These are phyloP conservation scores for Beauveria australis DNA, from an alignment of 2,329 filamentous ascomycete species.

Conservation along the genomic window DNA sequence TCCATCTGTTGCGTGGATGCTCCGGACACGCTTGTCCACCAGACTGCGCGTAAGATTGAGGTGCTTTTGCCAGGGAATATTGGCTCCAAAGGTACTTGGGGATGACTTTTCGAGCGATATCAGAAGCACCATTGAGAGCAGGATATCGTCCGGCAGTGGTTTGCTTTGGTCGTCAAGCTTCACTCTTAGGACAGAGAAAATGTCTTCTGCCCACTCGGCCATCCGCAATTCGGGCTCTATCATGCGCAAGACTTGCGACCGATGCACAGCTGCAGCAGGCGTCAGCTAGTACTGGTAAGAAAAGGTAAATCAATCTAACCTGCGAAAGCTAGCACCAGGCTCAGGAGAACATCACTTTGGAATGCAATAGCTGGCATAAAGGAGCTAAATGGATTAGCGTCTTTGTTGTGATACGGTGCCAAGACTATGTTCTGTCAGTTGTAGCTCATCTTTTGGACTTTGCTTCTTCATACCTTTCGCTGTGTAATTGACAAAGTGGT, in stretches of 20 bases:
- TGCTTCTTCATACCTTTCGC: constrained; percentile 53
- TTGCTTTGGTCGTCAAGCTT: constrained; percentile 54
- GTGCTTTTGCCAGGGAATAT: constrained; percentile 74
- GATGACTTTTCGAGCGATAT: constrained; percentile 77
- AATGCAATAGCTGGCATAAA: constrained; percentile 55
- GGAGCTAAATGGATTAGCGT: constrained; percentile 45
- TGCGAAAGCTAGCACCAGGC: constrained; percentile 71
- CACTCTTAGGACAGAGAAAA: constrained; percentile 63
- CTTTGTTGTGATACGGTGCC: constrained; percentile 42
- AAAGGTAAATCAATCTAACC: constrained; percentile 19
- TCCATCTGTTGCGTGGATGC: constrained; percentile 30
- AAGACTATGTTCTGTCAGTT: constrained; percentile 33
- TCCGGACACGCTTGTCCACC: constrained; percentile 52
- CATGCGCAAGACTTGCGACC: constrained; percentile 65
- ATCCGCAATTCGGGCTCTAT: constrained; percentile 70
- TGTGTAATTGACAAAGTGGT: constrained; percentile 70
- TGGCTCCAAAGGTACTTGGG: constrained; percentile 71
- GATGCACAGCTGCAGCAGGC: constrained; percentile 56
- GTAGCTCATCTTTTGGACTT: neutral
- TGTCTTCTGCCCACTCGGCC: constrained; percentile 69
- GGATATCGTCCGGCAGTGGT: constrained; percentile 61
- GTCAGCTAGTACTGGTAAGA: neutral
- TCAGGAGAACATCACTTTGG: constrained; percentile 62
- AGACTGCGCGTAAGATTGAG: constrained; percentile 68
- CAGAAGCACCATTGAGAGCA: constrained; percentile 79